Percentiles rank a stretch among this genome's conserved stretches.
Conservation (phyloP, 1,139 yeast species). For the Nadsonia starkeyi-henricii region DNA sequence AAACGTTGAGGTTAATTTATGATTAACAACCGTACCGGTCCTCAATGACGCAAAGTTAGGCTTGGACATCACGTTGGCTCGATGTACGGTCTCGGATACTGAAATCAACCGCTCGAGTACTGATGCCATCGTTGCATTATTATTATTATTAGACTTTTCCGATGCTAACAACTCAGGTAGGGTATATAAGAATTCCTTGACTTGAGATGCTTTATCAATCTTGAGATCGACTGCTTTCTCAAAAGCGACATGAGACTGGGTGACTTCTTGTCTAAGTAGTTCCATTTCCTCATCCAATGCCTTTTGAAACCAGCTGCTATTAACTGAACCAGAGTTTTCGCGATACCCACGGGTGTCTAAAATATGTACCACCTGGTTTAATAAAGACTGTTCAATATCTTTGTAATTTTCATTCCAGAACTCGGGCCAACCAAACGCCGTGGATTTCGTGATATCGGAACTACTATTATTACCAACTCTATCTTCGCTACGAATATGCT, state of each 20-base stretch:
- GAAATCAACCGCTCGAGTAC: constrained; percentile 3
- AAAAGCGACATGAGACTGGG: neutral
- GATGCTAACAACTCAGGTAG: constrained; percentile 6
- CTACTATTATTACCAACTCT: neutral
- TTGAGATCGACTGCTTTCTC: neutral
- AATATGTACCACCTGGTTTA: neutral
- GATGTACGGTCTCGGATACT: neutral
- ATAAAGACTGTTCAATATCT: neutral
- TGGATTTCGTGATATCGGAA: neutral
- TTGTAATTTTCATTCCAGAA: neutral
- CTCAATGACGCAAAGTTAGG: constrained; percentile 21
- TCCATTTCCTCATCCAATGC: neutral
- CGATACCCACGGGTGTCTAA: neutral
- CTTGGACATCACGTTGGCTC: constrained; percentile 9
- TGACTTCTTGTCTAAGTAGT: neutral
- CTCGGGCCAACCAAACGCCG: neutral
- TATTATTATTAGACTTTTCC: constrained; percentile 5
- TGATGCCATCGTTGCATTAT: constrained; percentile 3
- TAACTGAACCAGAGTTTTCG: neutral
- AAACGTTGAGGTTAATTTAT: constrained; percentile 17
- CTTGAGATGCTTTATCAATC: constrained; percentile 4
- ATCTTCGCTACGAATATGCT: neutral
- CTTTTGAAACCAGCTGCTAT: neutral
- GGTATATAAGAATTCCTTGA: constrained; percentile 3
- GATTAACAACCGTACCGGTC: constrained; percentile 20